phyloP scores from a whole-genome alignment of 2,329 filamentous ascomycete genomes.

The Amauroascus niger region DNA sequence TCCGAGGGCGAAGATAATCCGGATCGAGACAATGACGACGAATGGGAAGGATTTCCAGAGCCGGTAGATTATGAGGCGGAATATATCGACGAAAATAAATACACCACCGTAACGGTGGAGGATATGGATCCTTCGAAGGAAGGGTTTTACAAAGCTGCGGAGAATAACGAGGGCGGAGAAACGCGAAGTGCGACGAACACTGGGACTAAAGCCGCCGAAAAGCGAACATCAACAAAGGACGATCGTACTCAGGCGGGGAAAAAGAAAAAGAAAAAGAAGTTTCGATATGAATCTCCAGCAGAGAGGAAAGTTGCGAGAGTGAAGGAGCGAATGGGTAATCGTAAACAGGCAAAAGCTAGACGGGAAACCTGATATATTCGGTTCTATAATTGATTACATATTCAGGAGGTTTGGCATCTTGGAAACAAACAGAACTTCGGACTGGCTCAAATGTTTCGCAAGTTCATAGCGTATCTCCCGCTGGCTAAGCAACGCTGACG shows the following conservation, averaged over 20 bases:
- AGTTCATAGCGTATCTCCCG: not conserved
- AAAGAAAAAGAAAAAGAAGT: slow-evolving; percentile 72
- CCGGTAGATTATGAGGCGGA: slow-evolving; percentile 73
- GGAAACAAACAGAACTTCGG: not conserved
- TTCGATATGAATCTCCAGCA: slow-evolving; percentile 81
- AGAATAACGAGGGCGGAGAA: slow-evolving; percentile 25
- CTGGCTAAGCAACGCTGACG: slow-evolving; percentile 1
- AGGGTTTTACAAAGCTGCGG: slow-evolving; percentile 52
- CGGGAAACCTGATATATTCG: slow-evolving; percentile 29
- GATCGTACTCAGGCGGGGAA: slow-evolving; percentile 33
- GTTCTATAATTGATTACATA: slow-evolving; percentile 12
- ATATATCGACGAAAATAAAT: slow-evolving; percentile 92
- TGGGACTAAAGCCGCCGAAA: slow-evolving; percentile 25
- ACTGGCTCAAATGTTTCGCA: not conserved
- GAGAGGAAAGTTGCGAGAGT: slow-evolving; percentile 57
- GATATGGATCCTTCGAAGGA: slow-evolving; percentile 70
- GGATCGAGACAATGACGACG: slow-evolving; percentile 41
- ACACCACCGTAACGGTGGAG: slow-evolving; percentile 89
- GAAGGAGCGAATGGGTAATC: slow-evolving; percentile 60
- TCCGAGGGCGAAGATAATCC: not conserved
- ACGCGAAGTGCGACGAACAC: slow-evolving; percentile 21
- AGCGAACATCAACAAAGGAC: slow-evolving; percentile 44
- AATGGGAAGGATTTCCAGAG: slow-evolving; percentile 57
- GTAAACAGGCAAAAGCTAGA: slow-evolving; percentile 55
- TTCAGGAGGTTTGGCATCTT: not conserved